These are phyloP conservation scores for Eucalyptus tenuipes DNA, from an alignment of 345 rosid genomes.

Conservation along the genomic window DNA sequence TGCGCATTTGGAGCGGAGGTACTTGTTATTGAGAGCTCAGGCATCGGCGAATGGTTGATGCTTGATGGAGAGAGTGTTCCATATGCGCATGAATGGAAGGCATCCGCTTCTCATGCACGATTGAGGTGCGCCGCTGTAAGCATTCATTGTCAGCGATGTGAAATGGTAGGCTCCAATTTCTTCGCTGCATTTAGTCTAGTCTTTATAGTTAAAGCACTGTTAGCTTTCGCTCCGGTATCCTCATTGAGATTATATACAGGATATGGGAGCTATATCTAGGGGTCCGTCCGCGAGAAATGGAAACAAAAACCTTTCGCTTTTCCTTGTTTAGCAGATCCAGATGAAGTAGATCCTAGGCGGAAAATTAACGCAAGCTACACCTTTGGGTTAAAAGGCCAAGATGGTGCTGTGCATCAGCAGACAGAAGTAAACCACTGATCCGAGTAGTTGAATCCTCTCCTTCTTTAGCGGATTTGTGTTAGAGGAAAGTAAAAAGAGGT, in stretches of 20 bases:
- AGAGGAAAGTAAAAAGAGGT: neutral
- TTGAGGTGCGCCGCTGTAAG: neutral
- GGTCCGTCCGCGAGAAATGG: fast-evolving
- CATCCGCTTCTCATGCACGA: neutral
- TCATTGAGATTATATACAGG: neutral
- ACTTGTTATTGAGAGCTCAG: neutral
- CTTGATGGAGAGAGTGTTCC: neutral
- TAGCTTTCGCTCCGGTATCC: neutral
- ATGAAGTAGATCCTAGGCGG: neutral
- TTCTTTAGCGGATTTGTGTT: neutral
- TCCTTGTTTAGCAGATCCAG: neutral
- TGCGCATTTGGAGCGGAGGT: neutral
- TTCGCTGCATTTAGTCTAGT: neutral
- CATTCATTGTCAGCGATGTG: neutral
- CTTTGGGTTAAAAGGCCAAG: neutral
- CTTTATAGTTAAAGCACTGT: neutral
- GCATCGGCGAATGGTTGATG: fast-evolving
- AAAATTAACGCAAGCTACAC: neutral
- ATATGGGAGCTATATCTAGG: neutral
- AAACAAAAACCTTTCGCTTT: neutral
- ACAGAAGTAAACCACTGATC: neutral
- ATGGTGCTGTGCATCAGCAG: neutral
- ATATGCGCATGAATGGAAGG: neutral
- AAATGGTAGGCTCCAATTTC: neutral
- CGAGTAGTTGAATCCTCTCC: neutral